Conservation (phyloP, 805 yeast genomes). For the Ogataea polymorpha region DNA sequence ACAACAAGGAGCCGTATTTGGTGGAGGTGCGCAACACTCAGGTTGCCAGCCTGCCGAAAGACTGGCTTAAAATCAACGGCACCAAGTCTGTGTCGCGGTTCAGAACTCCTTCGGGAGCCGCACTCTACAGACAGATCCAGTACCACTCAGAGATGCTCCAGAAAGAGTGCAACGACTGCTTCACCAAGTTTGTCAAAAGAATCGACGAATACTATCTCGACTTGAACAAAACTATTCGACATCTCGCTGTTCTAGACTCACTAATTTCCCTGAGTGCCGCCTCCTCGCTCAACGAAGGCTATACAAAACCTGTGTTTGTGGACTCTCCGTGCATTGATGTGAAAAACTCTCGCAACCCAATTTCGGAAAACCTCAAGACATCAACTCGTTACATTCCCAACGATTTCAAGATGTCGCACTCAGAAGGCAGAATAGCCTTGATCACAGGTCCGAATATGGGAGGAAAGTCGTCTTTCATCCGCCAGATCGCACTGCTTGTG, state of each 20-base stretch:
- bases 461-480: constrained; percentile 75
- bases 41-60: constrained; percentile 56
- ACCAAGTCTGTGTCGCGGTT: constrained; percentile 69
- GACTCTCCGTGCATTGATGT: constrained; percentile 48
- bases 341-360: constrained; percentile 47
- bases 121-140: constrained; percentile 51
- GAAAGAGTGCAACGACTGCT: constrained; percentile 46
- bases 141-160: constrained; percentile 57
- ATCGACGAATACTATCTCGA: constrained; percentile 38
- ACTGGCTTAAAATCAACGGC: constrained; percentile 76
- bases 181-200: constrained; percentile 36
- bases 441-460: constrained; percentile 91
- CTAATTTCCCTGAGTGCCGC: constrained; percentile 63
- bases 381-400: constrained; percentile 58
- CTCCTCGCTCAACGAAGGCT: constrained; percentile 43
- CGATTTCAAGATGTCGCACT: constrained; percentile 47
- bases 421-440: constrained; percentile 52
- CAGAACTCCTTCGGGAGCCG: constrained; percentile 56
- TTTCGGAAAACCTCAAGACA: constrained; percentile 23
- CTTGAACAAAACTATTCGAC: constrained; percentile 42
- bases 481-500: constrained; percentile 67
- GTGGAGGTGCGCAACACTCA: constrained; percentile 70
- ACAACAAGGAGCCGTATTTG: constrained; percentile 64
- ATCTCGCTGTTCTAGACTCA: constrained; percentile 61
- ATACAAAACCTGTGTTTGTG: constrained; percentile 49